Percentiles rank a stretch among this genome's conserved stretches.
Evolutionary conservation across 805 yeast species (phyloP).

Genomic region (Debaryomyces hansenii): DNA sequence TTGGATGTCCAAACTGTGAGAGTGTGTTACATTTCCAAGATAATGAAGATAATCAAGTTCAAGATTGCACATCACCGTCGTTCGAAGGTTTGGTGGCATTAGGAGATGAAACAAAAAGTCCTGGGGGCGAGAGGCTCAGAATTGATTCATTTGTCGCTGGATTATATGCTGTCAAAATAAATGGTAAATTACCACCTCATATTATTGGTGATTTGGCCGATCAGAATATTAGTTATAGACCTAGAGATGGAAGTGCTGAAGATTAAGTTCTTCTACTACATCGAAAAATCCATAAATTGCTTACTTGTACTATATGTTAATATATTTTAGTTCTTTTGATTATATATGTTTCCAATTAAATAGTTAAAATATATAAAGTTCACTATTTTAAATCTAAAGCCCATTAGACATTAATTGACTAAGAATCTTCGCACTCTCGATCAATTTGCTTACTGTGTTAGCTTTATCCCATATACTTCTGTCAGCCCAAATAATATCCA

Average conservation of each 20-base stretch:
- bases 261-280: conserved; percentile 34
- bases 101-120: conserved; percentile 77
- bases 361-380: neutral
- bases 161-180: conserved; percentile 88
- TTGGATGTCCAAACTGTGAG: conserved; percentile 97
- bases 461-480: conserved; percentile 50
- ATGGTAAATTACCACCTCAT: conserved; percentile 88
- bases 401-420: no score
- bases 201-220: conserved; percentile 69
- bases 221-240: conserved; percentile 82
- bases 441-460: conserved; percentile 32
- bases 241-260: conserved; percentile 88
- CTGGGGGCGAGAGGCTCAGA: conserved; percentile 96
- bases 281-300: neutral
- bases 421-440: conserved; percentile 15
- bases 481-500: conserved; percentile 73
- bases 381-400: neutral
- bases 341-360: neutral
- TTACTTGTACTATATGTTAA: conserved; percentile 1
- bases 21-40: conserved; percentile 73
- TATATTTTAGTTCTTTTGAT: neutral
- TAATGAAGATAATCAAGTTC: conserved; percentile 79
- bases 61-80: conserved; percentile 93
- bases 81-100: conserved; percentile 94
- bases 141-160: conserved; percentile 88